Evolutionary conservation across 768 basidiomycete species (phyloP), one percentile per base, ranked within the genome.

Genomic region (Kockovaella imperatae): DNA sequence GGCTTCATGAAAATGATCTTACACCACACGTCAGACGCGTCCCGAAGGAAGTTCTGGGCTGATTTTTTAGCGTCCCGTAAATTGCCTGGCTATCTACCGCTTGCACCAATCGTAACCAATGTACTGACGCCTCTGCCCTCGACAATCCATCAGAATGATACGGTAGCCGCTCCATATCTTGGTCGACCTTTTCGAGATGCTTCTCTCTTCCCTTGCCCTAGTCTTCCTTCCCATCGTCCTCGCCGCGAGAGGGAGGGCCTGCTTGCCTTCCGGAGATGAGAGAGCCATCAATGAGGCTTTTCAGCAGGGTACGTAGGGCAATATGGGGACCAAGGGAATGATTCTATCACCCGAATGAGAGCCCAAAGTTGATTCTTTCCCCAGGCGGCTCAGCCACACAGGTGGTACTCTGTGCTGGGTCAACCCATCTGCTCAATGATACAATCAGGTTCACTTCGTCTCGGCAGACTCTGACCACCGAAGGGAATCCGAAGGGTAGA

Each of bases 381-480:
- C n/a, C 35, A 69, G 69, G 69, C 10, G 71, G 71, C 1, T 41
- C 51, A 24, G 54, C 58, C 6, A 62, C 65, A 5, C 52, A 54
- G 8, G 70, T 72, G n/a, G 43, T 54, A 2, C 55, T 72, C 7
- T 72, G 71, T 52, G 56, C 56, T 1, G 62, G 64, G n/a, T 68
- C 71, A 2, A 56, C 68, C 0, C 70, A 71, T 47, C 52, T 62
- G 17, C 49, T 72, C 7, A 63, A 64, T 17, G 41, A 42, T 14
- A 57, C 68, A 1, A 68, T 72, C 41, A 36, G 57, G 14, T 62
- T 72, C 45, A 71, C 71, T 0, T 56, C 67, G 3, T 54, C 56
- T 11, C 50, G 60, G 18, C 71, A 72, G 53, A 64, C 58, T 2
- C 35, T 72, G n/a, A 68, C 59, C 11, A 72, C 71, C 1, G 54